Evolutionary conservation across 2,329 filamentous ascomycete species (phyloP).

Genomic region (Colletotrichum sp.): DNA sequence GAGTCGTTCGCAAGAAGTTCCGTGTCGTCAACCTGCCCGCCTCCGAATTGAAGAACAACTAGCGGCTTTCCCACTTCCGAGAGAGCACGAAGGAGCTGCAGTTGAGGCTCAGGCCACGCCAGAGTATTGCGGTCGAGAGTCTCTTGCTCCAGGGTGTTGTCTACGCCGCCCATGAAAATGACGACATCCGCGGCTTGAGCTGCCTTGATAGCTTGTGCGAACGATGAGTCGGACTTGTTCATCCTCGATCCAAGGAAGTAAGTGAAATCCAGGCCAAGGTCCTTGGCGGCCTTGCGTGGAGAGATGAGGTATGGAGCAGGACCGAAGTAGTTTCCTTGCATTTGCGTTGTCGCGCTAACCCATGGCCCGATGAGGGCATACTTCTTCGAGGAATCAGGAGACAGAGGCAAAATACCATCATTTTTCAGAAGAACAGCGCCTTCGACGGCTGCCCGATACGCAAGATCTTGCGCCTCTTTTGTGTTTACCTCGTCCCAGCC

Average conservation of each 20-base stretch:
- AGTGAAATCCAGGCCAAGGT: constrained; percentile 31
- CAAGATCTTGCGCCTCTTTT: constrained; percentile 56
- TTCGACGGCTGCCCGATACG: constrained; percentile 50
- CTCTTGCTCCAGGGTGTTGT: constrained; percentile 52
- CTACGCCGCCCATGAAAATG: constrained; percentile 60
- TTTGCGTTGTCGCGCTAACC: constrained; percentile 35
- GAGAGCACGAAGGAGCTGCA: constrained; percentile 24
- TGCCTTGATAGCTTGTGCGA: constrained; percentile 55
- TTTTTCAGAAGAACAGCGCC: constrained; percentile 60
- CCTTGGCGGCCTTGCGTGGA: constrained; percentile 21
- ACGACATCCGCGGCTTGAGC: constrained; percentile 66
- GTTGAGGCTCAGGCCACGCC: constrained; percentile 8
- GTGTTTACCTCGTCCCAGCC: constrained; percentile 61
- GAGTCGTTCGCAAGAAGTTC: constrained; percentile 50
- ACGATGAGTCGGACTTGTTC: constrained; percentile 27
- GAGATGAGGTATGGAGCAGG: constrained; percentile 26
- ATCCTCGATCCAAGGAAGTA: constrained; percentile 31
- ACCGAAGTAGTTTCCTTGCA: constrained; percentile 21
- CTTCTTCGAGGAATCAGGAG: constrained; percentile 24
- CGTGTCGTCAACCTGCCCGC: constrained; percentile 56
- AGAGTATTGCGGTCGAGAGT: constrained; percentile 57
- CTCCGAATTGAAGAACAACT: constrained; percentile 58
- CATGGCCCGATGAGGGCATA: constrained; percentile 35
- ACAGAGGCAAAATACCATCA: constrained; percentile 53
- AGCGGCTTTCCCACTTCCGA: constrained; percentile 49